These are phyloP conservation scores for Penicillium janthinellum DNA, from an alignment of 2,329 filamentous ascomycete genomes.

Conservation along the genomic window DNA sequence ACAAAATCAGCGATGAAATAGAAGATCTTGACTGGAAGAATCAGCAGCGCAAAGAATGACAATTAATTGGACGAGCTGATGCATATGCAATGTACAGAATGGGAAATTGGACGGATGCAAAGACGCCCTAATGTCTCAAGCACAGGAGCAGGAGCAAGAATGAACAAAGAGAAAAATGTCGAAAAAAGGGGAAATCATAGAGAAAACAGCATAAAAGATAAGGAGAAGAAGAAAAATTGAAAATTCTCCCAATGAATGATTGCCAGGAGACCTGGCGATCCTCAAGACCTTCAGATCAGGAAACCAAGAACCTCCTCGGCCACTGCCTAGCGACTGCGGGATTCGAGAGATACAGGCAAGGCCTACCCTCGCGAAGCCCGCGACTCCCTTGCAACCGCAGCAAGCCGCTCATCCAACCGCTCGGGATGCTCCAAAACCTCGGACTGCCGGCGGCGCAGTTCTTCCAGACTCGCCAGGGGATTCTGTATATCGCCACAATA, in stretches of 20 bases:
- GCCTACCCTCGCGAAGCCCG: neutral
- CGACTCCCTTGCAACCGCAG: neutral
- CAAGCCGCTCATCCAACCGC: conserved; percentile 25
- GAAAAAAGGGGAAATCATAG: neutral
- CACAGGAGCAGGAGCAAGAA: conserved; percentile 2
- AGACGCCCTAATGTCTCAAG: neutral
- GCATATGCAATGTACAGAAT: conserved; percentile 22
- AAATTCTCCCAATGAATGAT: neutral
- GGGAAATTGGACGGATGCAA: neutral
- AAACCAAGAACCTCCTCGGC: neutral
- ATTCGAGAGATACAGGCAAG: neutral
- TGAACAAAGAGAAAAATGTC: neutral
- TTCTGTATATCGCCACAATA: conserved; percentile 61
- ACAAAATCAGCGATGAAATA: neutral
- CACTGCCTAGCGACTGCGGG: neutral
- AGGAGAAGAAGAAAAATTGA: neutral
- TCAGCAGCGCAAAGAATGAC: neutral
- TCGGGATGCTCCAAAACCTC: conserved; percentile 57
- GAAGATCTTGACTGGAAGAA: neutral
- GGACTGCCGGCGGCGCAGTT: conserved; percentile 67
- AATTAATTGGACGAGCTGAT: conserved; percentile 6
- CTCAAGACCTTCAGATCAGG: neutral
- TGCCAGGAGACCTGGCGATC: neutral
- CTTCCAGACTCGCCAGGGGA: conserved; percentile 68
- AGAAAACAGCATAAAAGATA: neutral